phyloP scores from a whole-genome alignment of 2,329 filamentous ascomycete species.

The Cercospora sp. region DNA sequence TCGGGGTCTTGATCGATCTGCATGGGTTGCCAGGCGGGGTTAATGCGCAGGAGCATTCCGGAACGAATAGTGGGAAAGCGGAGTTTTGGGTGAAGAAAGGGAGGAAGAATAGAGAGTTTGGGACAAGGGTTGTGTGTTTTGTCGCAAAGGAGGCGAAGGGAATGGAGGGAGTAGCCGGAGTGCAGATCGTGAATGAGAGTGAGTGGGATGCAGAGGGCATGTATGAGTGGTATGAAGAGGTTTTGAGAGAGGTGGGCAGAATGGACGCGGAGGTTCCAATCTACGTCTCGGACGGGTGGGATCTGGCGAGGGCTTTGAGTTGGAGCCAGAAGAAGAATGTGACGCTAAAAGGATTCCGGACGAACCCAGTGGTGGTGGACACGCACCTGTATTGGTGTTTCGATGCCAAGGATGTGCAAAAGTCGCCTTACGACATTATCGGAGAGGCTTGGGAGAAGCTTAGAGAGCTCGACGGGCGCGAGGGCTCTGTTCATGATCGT shows the following conservation, averaged over 20 bases:
- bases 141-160: conserved; percentile 51
- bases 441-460: conserved; percentile 49
- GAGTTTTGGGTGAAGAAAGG: conserved; percentile 53
- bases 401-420: conserved; percentile 53
- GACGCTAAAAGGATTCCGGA: conserved; percentile 1
- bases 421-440: conserved; percentile 56
- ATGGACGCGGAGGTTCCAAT: conserved; percentile 56
- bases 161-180: conserved; percentile 53
- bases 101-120: conserved; percentile 47
- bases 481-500: conserved; percentile 51
- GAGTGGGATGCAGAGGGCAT: conserved; percentile 52
- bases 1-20: conserved; percentile 60
- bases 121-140: conserved; percentile 52
- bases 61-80: conserved; percentile 54
- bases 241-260: conserved; percentile 48
- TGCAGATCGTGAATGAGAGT: conserved; percentile 62
- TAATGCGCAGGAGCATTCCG: conserved; percentile 58
- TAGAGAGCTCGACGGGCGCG: conserved; percentile 48
- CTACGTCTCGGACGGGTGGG: conserved; percentile 61
- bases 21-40: conserved; percentile 62
- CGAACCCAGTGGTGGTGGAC: conserved; percentile 58
- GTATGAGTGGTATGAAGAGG: conserved; percentile 59
- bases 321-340: conserved; percentile 44
- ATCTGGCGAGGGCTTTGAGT: conserved; percentile 48
- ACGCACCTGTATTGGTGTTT: conserved; percentile 63